Base-by-base conservation (phyloP, 2,329 filamentous ascomycete species). In the Paracoccidioides brasiliensis region DNA sequence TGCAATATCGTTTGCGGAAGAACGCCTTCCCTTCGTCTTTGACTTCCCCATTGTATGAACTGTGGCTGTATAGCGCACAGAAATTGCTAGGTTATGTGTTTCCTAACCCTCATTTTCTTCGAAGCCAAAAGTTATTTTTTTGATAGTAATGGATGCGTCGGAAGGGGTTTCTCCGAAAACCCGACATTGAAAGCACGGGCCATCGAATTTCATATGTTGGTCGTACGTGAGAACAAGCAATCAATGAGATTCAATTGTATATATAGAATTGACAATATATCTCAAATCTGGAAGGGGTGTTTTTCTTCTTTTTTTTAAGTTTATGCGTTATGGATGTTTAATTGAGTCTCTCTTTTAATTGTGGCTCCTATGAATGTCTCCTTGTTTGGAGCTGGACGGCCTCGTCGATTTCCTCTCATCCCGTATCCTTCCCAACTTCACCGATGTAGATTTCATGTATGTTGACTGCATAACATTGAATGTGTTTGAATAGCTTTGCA, bases 381-480 rank as follows among this genome's bases (percentile, higher is more conserved):
- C 30, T 42, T 52, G 28, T 42, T 42, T n/a, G 15, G 38, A 52
- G 50, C 15, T 28, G 14, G 50, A 28, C 38, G 6, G 14, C 28
- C 5, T 40, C 28, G 38, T 52, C 50, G 28, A 40, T 33, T 12
- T 8, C 38, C 38, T 43, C 14, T 33, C 7, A 8, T 41, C 7
- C 10, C 28, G 14, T 38, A 35, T 15, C 37, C 30, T 33, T 38
- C 30, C 14, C 42, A 45, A 45, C 15, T 37, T 38, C 40, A 32
- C 49, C 62, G 44, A 61, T 64, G 66, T 61, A 57, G 60, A 51
- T 63, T 69, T 54, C 67, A 73, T 62, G 74, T 77, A 69, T 61
- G 65, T 42, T 35, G 8, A 30, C 41, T 6, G n/a, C 22, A 30
- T n/a, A 42, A 10, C 28, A 9, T 42, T 32, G 10, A 52, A 5